Evolutionary conservation across 768 basidiomycete genomes (phyloP), one percentile per base, ranked within the genome.

Genomic region (Serendipita indica): DNA sequence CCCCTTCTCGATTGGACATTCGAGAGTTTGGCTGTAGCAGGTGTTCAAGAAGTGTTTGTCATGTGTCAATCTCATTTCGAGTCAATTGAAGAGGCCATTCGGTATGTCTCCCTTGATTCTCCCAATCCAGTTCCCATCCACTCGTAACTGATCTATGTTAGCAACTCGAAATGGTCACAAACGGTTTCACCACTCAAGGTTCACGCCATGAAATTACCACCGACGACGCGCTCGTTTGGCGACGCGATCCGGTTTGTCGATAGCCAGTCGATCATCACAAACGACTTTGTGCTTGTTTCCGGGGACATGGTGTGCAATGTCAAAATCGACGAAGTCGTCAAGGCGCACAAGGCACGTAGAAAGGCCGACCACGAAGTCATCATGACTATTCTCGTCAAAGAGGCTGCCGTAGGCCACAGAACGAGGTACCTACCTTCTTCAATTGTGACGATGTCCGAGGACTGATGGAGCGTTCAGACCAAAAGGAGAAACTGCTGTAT

Each of bases 1-100:
- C 86, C 92, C 3, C 72, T 99, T 30, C 76, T 99, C 33, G 89
- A 90, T 65, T 98, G 94, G 92, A 97, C 96, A 2, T 84, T 98
- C 61, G 96, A 99, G 68, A 86, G 86, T 68, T 79, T 99, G 33
- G 83, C 89, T 28, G 75, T 96, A n/a, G 89, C 91, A 33, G 91
- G 91, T 58, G 91, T 99, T 33, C 89, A 93, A 68, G 89, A 97
- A 71, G 87, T 96, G 60, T 94, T 96, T 68, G 86, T 99, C 45
- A 82, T 98, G 65, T 93, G 92, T 68, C 81, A 89, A 61, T 93
- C 90, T 54, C 88, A 94, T 69, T 81, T 89, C 6, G 83, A 86
- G 56, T 83, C 85, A 65, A 83, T 97, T 65, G 86, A 89, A 68
- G 75, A 78, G 13, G 88, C 84, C 59, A 88, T 97, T 66, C 79